phyloP scores from a whole-genome alignment of 1,139 yeast genomes.

The Arxiozyma bovina region DNA sequence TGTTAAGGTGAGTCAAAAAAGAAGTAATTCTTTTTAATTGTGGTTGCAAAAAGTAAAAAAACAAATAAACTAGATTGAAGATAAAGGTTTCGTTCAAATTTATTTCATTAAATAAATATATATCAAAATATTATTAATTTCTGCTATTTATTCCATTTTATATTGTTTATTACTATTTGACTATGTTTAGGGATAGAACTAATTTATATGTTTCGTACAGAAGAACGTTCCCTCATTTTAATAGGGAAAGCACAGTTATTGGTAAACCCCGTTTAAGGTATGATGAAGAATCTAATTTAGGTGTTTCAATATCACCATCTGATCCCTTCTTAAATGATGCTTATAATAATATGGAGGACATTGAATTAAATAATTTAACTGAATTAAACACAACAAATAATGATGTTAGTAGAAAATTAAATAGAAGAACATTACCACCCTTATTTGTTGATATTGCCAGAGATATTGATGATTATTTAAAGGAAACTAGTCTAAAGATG shows the following conservation, averaged over 20 bases:
- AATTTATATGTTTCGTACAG: conserved; percentile 63
- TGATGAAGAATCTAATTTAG: conserved; percentile 35
- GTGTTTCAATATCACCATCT: conserved; percentile 32
- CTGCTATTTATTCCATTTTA: no score
- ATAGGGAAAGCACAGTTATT: not conserved
- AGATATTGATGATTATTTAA: conserved; percentile 58
- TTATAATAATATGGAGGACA: conserved; percentile 6
- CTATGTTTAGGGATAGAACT: conserved; percentile 68
- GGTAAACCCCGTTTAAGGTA: conserved; percentile 23
- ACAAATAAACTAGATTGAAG: not conserved
- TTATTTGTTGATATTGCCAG: conserved; percentile 64
- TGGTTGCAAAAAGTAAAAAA: no score
- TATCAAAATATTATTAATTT: not conserved
- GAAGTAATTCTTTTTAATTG: no score
- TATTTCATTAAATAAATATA: no score
- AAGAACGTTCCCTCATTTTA: conserved; percentile 55
- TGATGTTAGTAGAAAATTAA: not conserved
- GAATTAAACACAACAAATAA: conserved; percentile 8
- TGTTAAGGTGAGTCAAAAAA: no score
- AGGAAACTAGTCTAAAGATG: conserved; percentile 42
- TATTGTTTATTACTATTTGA: not conserved
- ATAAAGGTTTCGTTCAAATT: not conserved
- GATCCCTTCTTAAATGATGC: conserved; percentile 7
- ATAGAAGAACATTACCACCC: conserved; percentile 50
- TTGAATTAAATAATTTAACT: conserved; percentile 7